Percentiles rank a stretch among this genome's conserved stretches.
Evolutionary conservation across 768 basidiomycete species (phyloP).

Genomic region (Russula vinacea): DNA sequence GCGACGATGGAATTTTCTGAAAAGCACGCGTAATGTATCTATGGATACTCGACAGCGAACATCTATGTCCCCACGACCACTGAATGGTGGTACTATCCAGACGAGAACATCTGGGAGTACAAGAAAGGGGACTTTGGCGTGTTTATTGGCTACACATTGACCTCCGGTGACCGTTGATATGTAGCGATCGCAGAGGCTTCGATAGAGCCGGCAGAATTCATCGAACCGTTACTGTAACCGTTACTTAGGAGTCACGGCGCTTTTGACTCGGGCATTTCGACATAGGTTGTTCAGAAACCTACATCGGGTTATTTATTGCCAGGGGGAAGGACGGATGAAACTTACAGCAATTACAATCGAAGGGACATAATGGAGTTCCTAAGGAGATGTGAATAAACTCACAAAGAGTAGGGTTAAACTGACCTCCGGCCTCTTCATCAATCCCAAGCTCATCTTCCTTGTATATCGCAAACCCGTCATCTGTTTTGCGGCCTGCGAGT

Average conservation of each 20-base stretch:
- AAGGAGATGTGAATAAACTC: slow-evolving; percentile 30
- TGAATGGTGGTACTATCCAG: slow-evolving; percentile 13
- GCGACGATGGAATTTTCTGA: not conserved
- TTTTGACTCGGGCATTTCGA: not conserved
- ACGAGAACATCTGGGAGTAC: slow-evolving; percentile 22
- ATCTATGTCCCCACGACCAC: slow-evolving; percentile 18
- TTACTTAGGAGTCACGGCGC: not conserved
- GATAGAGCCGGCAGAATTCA: slow-evolving; percentile 33
- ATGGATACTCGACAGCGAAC: not conserved
- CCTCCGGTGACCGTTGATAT: slow-evolving; percentile 33
- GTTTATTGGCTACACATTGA: slow-evolving; percentile 35
- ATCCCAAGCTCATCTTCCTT: slow-evolving; percentile 83
- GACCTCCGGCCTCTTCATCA: slow-evolving; percentile 66
- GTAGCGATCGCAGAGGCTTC: slow-evolving; percentile 34
- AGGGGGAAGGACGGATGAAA: slow-evolving; percentile 18
- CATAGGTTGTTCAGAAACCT: slow-evolving; percentile 29
- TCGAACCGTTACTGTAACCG: not conserved
- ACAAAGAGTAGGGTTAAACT: slow-evolving; percentile 33
- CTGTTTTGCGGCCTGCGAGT: slow-evolving; percentile 65
- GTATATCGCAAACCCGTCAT: slow-evolving; percentile 75
- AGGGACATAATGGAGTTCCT: slow-evolving; percentile 85
- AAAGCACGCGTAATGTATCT: not conserved
- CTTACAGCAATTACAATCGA: slow-evolving; percentile 87
- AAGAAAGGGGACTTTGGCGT: slow-evolving; percentile 18
- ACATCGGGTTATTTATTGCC: not conserved